These are phyloP conservation scores for Nitzschia putrida DNA, from an alignment of 108 stramenopile genomes.

Conservation along the genomic window DNA sequence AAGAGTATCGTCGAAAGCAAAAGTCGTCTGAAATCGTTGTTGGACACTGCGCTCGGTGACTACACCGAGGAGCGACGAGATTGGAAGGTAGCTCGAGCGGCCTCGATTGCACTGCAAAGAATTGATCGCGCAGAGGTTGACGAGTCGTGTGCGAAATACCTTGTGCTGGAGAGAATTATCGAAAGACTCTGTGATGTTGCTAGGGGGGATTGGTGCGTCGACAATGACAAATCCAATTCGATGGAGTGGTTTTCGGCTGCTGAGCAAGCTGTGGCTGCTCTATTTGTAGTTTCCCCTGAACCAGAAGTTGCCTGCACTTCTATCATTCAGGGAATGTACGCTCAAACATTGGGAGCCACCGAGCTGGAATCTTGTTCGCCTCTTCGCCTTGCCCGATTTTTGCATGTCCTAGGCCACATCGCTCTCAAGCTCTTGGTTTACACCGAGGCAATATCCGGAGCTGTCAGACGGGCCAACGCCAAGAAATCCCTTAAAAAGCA, in stretches of 20 bases:
- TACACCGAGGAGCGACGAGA: slow-evolving; percentile 72
- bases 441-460: slow-evolving; percentile 81
- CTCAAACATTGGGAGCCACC: slow-evolving; percentile 35
- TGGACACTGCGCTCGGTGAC: slow-evolving; percentile 82
- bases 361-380: slow-evolving; percentile 53
- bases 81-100: slow-evolving; percentile 79
- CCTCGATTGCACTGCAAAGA: slow-evolving; percentile 77
- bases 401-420: slow-evolving; percentile 94
- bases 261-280: slow-evolving; percentile 81
- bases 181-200: slow-evolving; percentile 75
- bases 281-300: slow-evolving; percentile 74
- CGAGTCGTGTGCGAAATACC: slow-evolving; percentile 65
- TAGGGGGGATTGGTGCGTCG: slow-evolving; percentile 86
- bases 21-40: slow-evolving; percentile 71
- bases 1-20: slow-evolving; percentile 85
- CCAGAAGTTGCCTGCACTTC: slow-evolving; percentile 73
- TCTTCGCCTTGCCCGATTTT: slow-evolving; percentile 86
- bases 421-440: slow-evolving; percentile 92
- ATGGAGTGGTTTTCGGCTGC: slow-evolving; percentile 88
- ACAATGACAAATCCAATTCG: slow-evolving; percentile 64
- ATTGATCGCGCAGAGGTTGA: slow-evolving; percentile 66
- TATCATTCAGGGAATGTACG: slow-evolving; percentile 78
- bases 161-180: slow-evolving; percentile 76
- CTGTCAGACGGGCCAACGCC: slow-evolving; percentile 79
- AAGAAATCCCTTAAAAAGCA: slow-evolving; percentile 75